A percentile compares a stretch with the other conserved stretches of the same genome.
Evolutionary conservation across 768 basidiomycete species (phyloP).

Genomic region (Rhodotorula diobovata): DNA sequence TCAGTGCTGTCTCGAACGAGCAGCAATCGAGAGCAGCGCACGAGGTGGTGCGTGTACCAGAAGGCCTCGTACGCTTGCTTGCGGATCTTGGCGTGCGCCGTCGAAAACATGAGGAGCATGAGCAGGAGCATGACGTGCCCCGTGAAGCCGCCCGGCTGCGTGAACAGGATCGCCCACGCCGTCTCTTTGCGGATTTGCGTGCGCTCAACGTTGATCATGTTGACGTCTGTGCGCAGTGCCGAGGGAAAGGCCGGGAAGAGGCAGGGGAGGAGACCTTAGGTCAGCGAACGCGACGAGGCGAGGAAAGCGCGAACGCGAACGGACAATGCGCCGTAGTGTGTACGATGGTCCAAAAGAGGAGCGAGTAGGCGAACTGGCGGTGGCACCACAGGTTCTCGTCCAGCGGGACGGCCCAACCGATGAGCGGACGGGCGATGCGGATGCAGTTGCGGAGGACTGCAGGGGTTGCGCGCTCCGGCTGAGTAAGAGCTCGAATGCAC

Average conservation of each 20-base stretch:
- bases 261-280: background rate
- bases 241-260: background rate
- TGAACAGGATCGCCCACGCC: slow-evolving; percentile 78
- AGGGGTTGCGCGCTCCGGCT: too few species aligned
- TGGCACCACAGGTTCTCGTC: slow-evolving; percentile 90
- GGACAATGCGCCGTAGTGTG: slow-evolving; percentile 81
- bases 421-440: slow-evolving; percentile 70
- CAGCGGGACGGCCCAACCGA: slow-evolving; percentile 79
- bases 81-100: slow-evolving; percentile 82
- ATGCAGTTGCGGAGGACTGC: slow-evolving; percentile 76
- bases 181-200: slow-evolving; percentile 74
- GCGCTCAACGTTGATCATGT: slow-evolving; percentile 79
- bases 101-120: slow-evolving; percentile 78
- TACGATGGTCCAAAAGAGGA: slow-evolving; percentile 88
- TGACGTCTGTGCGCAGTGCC: slow-evolving; percentile 55
- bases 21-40: slow-evolving; percentile 2
- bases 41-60: slow-evolving; percentile 85
- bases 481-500: background rate
- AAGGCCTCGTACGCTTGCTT: slow-evolving; percentile 88
- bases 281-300: too few species aligned
- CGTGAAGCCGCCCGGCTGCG: slow-evolving; percentile 58
- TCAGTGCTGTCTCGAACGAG: background rate
- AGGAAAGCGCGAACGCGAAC: slow-evolving; percentile 7
- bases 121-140: slow-evolving; percentile 93
- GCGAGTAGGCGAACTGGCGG: slow-evolving; percentile 70